These are phyloP conservation scores for Cenchrus fungigraminus DNA, from an alignment of 176 grass and related monocot genomes.

Conservation along the genomic window DNA sequence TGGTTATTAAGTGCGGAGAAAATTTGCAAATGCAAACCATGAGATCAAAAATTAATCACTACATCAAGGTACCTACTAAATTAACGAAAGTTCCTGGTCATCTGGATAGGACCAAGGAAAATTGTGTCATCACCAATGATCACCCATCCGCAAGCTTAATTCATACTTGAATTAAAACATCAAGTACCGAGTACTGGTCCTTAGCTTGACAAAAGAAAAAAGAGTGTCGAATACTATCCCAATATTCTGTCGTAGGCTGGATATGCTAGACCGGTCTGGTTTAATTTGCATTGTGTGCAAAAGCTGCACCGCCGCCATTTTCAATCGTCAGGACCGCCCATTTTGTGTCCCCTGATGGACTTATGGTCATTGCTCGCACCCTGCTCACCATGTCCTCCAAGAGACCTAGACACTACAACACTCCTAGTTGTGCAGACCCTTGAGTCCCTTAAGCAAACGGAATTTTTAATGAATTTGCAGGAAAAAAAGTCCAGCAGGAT, in stretches of 20 bases:
- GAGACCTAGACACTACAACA: too few species aligned
- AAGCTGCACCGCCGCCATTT: too few species aligned
- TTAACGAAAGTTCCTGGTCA: neutral
- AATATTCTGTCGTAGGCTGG: neutral
- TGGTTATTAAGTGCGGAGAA: too few species aligned
- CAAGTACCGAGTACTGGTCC: neutral
- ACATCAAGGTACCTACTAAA: neutral
- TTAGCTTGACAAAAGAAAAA: too few species aligned
- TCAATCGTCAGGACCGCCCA: too few species aligned
- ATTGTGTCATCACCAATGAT: neutral
- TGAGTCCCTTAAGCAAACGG: too few species aligned
- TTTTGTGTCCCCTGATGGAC: too few species aligned
- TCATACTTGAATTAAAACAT: neutral
- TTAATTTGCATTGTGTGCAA: neutral
- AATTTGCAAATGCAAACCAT: neutral
- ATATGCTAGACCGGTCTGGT: neutral
- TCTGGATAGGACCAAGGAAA: neutral
- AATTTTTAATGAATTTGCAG: neutral
- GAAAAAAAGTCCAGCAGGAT: neutral
- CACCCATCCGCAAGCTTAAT: neutral
- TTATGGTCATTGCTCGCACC: too few species aligned
- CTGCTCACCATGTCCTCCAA: too few species aligned
- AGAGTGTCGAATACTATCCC: neutral
- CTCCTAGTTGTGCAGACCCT: too few species aligned
- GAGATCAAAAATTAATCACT: neutral